Base-by-base conservation (phyloP, 345 rosid genomes). In the Citrus trifoliata region DNA sequence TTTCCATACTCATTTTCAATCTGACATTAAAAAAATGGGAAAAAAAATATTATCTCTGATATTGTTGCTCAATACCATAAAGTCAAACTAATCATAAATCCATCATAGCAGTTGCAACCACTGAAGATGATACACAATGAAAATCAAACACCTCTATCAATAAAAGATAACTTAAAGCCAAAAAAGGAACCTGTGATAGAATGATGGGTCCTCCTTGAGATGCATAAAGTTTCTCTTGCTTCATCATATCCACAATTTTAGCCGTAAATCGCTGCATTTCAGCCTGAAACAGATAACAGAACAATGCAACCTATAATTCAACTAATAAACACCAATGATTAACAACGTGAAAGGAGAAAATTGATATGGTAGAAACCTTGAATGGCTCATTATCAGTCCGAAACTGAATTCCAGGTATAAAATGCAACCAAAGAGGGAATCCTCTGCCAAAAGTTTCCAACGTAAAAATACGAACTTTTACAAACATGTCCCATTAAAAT, bases 1-100 rank as follows among this genome's bases (percentile, higher is more conserved):
- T 91, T 92, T 4, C 99, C 99, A 62, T 95, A 95, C 83, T 93
- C 99, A 84, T 95, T 95, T 88, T 95, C 99, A 86, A 95, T 95
- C 99, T 95, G 83, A 56, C 48, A 84, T 79, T 25, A 60, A 33
- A 61, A 74, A n/a, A 69, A 67, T 5, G 37, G 46, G 1, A 25
- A 14, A 70, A 25, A 25, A 28, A 8, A 6, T 24, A 56, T 4
- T 38, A 32, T 48, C 56, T 61, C 40, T 8, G n/a, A 25, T 35
- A 35, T 18, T 22, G 16, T 67, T 33, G 7, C 12, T 37, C n/a
- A 46, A 55, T 55, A 42, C 46, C 46, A 53, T 74, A 78, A 71
- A 53, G 77, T 73, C 69, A 53, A 70, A 32, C 55, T 40, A 70
- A 77, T 64, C 32, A 76, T 73, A 38, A 30, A 73, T 14, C 27